phyloP scores from a whole-genome alignment of 1,284 basidiomycete genomes.

The Leccinum ponderosum region DNA sequence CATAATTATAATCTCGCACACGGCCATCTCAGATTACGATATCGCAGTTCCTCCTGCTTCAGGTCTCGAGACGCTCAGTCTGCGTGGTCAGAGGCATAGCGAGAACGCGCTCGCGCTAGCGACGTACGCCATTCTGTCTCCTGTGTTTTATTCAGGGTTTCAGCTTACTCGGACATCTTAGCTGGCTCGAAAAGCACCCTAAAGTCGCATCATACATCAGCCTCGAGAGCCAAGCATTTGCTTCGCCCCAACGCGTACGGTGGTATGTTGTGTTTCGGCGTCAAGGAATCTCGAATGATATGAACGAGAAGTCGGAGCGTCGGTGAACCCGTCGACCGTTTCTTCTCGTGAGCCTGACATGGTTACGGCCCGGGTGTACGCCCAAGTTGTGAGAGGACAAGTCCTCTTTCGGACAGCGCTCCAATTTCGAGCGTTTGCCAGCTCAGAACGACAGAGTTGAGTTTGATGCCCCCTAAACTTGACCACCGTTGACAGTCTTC shows the following conservation, averaged over 20 bases:
- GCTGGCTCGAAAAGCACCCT: constrained; percentile 71
- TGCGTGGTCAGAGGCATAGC: constrained; percentile 76
- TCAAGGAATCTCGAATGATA: constrained; percentile 46
- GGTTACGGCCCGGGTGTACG: constrained; percentile 2
- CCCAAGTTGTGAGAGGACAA: background rate
- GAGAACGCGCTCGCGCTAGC: constrained; percentile 79
- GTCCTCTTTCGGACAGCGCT: background rate
- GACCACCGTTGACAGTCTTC: constrained; percentile 1
- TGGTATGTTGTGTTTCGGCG: constrained; percentile 81
- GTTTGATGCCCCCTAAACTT: constrained; percentile 8
- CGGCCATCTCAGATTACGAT: too few relatives aligned
- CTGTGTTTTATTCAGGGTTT: background rate
- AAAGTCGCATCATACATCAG: constrained; percentile 79
- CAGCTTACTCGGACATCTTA: constrained; percentile 6
- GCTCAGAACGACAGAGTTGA: background rate
- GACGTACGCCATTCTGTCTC: constrained; percentile 37
- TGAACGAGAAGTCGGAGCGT: background rate
- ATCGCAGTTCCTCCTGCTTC: constrained; percentile 66
- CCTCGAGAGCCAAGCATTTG: constrained; percentile 57
- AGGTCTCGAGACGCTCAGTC: constrained; percentile 84
- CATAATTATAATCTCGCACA: too few relatives aligned
- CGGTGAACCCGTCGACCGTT: background rate
- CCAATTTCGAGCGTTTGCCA: background rate
- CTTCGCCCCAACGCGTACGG: constrained; percentile 66
- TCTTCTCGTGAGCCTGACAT: background rate